These are phyloP conservation scores for Globisporangium alternatum DNA, from an alignment of 352 stramenopile genomes.

Conservation along the genomic window DNA sequence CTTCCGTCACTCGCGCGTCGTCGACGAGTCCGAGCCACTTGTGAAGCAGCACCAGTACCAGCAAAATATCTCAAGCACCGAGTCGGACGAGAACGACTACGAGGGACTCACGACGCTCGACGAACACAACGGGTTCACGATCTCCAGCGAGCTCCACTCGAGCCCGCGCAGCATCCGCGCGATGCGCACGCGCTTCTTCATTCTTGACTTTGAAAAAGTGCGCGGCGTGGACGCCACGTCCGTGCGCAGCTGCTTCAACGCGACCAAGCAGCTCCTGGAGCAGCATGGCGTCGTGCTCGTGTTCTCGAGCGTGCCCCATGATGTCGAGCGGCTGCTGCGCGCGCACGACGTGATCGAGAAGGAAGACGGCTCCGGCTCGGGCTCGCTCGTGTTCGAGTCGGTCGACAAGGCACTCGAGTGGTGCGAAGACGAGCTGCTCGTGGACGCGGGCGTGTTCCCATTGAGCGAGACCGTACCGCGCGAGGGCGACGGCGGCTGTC, in stretches of 20 bases:
- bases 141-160: constrained; percentile 22
- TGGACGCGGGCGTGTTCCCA: constrained; percentile 63
- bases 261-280: constrained; percentile 74
- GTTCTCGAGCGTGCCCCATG: constrained; percentile 65
- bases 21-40: neutral
- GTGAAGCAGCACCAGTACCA: neutral
- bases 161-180: constrained; percentile 45
- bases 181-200: constrained; percentile 81
- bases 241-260: constrained; percentile 85
- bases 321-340: constrained; percentile 70
- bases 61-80: constrained; percentile 1
- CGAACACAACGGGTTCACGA: constrained; percentile 34
- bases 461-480: constrained; percentile 49
- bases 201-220: constrained; percentile 88
- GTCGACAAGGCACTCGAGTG: constrained; percentile 83
- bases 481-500: constrained; percentile 30
- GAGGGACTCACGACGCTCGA: constrained; percentile 66
- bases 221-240: constrained; percentile 88
- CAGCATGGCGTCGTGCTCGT: constrained; percentile 78
- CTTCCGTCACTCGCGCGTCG: constrained; percentile 11
- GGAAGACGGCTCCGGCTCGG: constrained; percentile 41
- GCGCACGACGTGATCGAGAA: constrained; percentile 81
- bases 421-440: constrained; percentile 83
- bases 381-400: constrained; percentile 80
- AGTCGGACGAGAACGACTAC: constrained; percentile 4